These are phyloP conservation scores for Penicillium simplicissimum DNA, from an alignment of 495 filamentous ascomycete genomes.

Conservation along the genomic window DNA sequence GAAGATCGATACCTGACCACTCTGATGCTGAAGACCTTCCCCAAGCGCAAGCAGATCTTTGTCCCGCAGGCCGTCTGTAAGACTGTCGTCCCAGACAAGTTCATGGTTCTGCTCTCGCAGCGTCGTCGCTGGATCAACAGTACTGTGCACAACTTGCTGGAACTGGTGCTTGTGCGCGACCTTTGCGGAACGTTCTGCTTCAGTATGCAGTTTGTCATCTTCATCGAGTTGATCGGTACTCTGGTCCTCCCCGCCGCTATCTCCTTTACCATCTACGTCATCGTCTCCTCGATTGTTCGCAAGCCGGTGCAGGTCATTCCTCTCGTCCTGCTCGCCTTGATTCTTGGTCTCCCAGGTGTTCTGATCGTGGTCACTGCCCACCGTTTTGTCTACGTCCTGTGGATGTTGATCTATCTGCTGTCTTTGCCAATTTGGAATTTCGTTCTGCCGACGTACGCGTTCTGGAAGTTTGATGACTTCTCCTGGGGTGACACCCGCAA, in stretches of 20 bases:
- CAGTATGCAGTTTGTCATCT: constrained; percentile 99
- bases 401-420: constrained; percentile 95
- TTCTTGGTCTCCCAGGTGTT: constrained; percentile 89
- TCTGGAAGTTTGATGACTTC: constrained; percentile 99
- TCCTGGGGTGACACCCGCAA: constrained; percentile 98
- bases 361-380: constrained; percentile 96
- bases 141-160: constrained; percentile 98
- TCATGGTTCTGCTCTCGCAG: constrained; percentile 90
- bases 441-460: constrained; percentile 89
- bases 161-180: constrained; percentile 92
- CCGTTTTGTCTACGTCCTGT: constrained; percentile 86
- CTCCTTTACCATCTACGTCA: constrained; percentile 93
- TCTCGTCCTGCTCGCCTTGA: constrained; percentile 83
- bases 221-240: constrained; percentile 93
- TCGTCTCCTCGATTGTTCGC: constrained; percentile 81
- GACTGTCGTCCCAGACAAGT: constrained; percentile 91
- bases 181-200: constrained; percentile 99
- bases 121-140: constrained; percentile 99
- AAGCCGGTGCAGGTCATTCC: constrained; percentile 91
- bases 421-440: constrained; percentile 99
- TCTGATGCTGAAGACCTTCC: constrained; percentile 97
- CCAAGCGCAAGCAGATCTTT: constrained; percentile 98
- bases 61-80: constrained; percentile 99
- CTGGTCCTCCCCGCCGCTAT: constrained; percentile 95
- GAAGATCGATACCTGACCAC: constrained; percentile 97